These are phyloP conservation scores for Cornus kousa DNA, from an alignment of 148 eudicot genomes.

Conservation along the genomic window DNA sequence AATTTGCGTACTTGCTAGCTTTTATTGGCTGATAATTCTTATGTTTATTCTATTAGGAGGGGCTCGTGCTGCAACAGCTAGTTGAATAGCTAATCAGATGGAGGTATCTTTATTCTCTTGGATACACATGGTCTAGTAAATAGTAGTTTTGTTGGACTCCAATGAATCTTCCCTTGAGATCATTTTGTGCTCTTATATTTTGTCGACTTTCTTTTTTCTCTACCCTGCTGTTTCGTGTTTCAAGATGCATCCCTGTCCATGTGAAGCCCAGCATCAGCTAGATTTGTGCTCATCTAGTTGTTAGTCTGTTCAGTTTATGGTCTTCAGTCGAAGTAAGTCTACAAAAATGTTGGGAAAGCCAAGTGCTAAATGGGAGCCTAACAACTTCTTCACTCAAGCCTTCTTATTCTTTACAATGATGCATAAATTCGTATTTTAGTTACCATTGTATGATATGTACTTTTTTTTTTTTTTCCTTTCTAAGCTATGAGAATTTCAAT, in stretches of 20 bases:
- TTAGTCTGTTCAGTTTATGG: not conserved
- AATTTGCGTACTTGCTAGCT: not conserved
- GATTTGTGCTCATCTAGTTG: not conserved
- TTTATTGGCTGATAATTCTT: not conserved
- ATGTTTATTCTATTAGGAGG: slow-evolving; percentile 12
- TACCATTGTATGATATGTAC: not conserved
- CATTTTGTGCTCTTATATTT: not conserved
- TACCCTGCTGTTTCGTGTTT: not conserved
- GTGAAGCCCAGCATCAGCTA: not conserved
- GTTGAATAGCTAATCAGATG: slow-evolving; percentile 19
- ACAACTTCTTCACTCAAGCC: not conserved
- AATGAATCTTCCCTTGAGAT: not conserved
- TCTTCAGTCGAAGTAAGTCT: not conserved
- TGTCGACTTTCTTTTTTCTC: not conserved
- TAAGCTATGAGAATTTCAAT: not conserved
- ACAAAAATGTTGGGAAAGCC: not conserved
- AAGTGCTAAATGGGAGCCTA: not conserved
- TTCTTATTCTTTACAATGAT: not conserved
- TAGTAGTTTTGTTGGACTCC: slow-evolving; percentile 1
- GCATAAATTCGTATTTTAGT: not conserved
- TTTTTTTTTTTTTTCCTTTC: not conserved
- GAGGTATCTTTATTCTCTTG: not conserved
- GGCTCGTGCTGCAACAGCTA: slow-evolving; percentile 21
- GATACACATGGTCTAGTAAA: not conserved
- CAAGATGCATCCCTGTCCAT: not conserved